Evolutionary conservation across 305 asterid species (phyloP).

Genomic region (Lippia alba): DNA sequence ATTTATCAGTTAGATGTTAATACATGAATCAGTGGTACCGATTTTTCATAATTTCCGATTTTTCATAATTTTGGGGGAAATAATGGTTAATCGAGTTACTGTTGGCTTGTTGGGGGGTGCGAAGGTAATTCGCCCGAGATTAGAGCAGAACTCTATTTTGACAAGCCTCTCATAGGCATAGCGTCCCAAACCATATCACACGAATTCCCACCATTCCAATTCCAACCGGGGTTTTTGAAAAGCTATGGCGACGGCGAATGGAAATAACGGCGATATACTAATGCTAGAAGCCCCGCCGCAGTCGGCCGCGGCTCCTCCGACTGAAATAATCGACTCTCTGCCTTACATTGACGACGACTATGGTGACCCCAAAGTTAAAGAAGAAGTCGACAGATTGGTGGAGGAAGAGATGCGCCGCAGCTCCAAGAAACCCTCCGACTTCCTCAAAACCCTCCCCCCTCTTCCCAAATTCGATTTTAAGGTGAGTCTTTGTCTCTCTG

Average conservation of each 20-base stretch:
- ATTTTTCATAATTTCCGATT: too few species aligned
- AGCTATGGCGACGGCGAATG: slow-evolving; percentile 46
- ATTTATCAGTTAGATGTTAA: too few species aligned
- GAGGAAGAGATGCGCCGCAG: slow-evolving; percentile 95
- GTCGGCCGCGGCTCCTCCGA: slow-evolving; percentile 39
- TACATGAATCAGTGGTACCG: too few species aligned
- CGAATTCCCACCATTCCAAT: slow-evolving; percentile 9
- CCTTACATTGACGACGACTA: slow-evolving; percentile 97
- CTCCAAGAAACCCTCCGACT: slow-evolving; percentile 88
- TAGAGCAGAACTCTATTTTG: not conserved
- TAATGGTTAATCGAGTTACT: too few species aligned
- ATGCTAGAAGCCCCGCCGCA: slow-evolving; percentile 93
- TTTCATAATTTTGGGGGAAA: too few species aligned
- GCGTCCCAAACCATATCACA: not conserved
- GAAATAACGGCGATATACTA: slow-evolving; percentile 54
- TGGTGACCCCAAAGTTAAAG: slow-evolving; percentile 72
- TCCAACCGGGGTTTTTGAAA: slow-evolving; percentile 19
- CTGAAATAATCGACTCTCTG: slow-evolving; percentile 78
- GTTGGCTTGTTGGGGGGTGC: too few species aligned
- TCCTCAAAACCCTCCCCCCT: slow-evolving; percentile 87
- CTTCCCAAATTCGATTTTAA: slow-evolving; percentile 64
- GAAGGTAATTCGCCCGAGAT: not conserved
- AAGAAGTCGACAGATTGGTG: slow-evolving; percentile 85
- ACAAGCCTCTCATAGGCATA: not conserved
- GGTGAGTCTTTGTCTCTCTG: slow-evolving; percentile 44